Percentiles rank a stretch among this genome's conserved stretches.
phyloP scores from a whole-genome alignment of 768 basidiomycete species.

The Hebeloma cylindrosporum region DNA sequence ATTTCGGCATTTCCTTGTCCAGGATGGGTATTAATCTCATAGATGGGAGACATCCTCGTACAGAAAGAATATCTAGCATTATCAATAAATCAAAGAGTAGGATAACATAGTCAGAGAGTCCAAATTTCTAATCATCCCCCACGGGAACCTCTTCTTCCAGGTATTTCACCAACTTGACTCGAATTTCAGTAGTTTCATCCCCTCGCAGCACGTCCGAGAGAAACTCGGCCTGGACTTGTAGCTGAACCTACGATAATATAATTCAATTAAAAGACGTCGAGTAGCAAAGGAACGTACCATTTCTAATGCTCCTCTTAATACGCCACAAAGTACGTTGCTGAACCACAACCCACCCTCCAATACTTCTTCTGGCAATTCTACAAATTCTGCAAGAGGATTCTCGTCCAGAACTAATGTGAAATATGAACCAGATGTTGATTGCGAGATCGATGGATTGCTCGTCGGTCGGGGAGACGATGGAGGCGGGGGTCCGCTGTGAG shows the following conservation, averaged over 20 bases:
- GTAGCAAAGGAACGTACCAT: constrained; percentile 66
- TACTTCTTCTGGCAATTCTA: constrained; percentile 92
- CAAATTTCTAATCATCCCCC: constrained; percentile 74
- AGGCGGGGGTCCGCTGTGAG: constrained; percentile 60
- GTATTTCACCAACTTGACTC: constrained; percentile 86
- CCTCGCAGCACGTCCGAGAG: constrained; percentile 89
- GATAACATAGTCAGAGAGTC: neutral
- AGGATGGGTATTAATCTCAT: too few species aligned
- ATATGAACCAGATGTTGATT: constrained; percentile 49
- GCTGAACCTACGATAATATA: constrained; percentile 68
- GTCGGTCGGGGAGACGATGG: constrained; percentile 50
- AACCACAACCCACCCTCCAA: constrained; percentile 95
- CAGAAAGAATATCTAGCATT: too few species aligned
- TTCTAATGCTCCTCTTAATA: constrained; percentile 88
- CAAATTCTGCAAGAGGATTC: constrained; percentile 96
- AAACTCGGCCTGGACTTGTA: constrained; percentile 91
- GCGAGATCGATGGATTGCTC: constrained; percentile 38
- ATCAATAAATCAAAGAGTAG: too few species aligned
- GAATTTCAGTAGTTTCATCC: constrained; percentile 92
- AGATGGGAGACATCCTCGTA: too few species aligned
- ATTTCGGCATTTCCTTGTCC: too few species aligned
- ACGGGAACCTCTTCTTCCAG: constrained; percentile 95
- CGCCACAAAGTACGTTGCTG: constrained; percentile 94
- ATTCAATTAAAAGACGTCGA: constrained; percentile 11
- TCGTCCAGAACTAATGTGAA: constrained; percentile 92